These are phyloP conservation scores for Viola pubescens DNA, from an alignment of 441 rosid genomes.

Conservation along the genomic window DNA sequence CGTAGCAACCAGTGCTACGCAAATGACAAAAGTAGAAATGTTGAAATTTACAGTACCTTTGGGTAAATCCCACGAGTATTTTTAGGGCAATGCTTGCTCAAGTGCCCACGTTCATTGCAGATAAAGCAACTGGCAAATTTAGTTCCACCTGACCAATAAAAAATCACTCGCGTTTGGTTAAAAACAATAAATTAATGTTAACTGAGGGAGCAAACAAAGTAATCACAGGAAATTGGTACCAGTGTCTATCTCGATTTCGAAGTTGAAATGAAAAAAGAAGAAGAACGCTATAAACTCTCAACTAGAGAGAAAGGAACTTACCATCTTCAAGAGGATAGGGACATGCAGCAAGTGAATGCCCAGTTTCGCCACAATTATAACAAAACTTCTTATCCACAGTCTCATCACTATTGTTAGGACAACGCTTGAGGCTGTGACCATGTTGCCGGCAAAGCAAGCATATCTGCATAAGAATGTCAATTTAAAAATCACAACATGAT, in stretches of 20 bases:
- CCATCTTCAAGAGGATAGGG: slow-evolving; percentile 72
- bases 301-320: slow-evolving; percentile 17
- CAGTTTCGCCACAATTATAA: slow-evolving; percentile 75
- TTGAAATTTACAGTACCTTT: slow-evolving; percentile 40
- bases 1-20: neutral
- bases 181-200: neutral
- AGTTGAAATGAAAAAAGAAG: neutral
- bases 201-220: neutral
- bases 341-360: slow-evolving; percentile 75
- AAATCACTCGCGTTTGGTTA: slow-evolving; percentile 6
- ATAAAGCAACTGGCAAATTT: slow-evolving; percentile 82
- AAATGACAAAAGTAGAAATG: slow-evolving; percentile 3
- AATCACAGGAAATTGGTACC: neutral
- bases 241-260: neutral
- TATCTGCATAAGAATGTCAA: slow-evolving; percentile 34
- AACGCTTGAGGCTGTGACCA: slow-evolving; percentile 83
- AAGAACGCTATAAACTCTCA: neutral
- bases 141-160: slow-evolving; percentile 54
- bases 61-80: slow-evolving; percentile 84
- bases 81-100: slow-evolving; percentile 86
- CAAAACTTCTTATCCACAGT: slow-evolving; percentile 51
- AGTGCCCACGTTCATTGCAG: slow-evolving; percentile 70
- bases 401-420: slow-evolving; percentile 61
- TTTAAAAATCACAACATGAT: too few species aligned
- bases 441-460: slow-evolving; percentile 80